phyloP scores from a whole-genome alignment of 768 basidiomycete genomes.

The Termitomyces sp. region DNA sequence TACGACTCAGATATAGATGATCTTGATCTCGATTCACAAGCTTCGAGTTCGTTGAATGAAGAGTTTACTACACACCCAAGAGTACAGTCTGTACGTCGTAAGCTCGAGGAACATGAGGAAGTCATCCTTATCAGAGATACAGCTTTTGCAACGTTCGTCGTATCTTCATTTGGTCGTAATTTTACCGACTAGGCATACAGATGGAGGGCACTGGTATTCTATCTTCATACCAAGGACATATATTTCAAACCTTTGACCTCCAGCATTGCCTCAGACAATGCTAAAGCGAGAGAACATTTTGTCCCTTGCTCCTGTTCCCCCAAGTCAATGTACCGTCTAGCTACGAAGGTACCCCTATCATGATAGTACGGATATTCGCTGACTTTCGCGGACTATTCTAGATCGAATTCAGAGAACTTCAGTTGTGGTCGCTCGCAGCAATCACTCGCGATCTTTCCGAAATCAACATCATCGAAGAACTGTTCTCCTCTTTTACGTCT shows the following conservation, averaged over 20 bases:
- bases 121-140: slow-evolving; percentile 14
- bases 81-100: background rate
- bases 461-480: slow-evolving; percentile 18
- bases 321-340: slow-evolving; percentile 39
- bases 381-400: background rate
- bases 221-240: slow-evolving; percentile 29
- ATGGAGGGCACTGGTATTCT: slow-evolving; percentile 32
- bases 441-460: slow-evolving; percentile 14
- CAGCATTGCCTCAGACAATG: slow-evolving; percentile 4
- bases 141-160: slow-evolving; percentile 17
- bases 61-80: background rate
- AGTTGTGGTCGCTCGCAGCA: slow-evolving; percentile 12
- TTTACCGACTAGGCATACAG: slow-evolving; percentile 14
- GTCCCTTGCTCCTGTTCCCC: slow-evolving; percentile 33
- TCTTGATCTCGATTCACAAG: background rate
- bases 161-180: background rate
- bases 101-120: slow-evolving; percentile 4
- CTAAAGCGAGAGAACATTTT: slow-evolving; percentile 1
- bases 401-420: slow-evolving; percentile 16
- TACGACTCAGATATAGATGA: background rate
- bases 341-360: slow-evolving; percentile 24
- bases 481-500: slow-evolving; percentile 20
- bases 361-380: background rate
- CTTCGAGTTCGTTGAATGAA: background rate
- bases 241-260: slow-evolving; percentile 23